Evolutionary conservation across 2,329 filamentous ascomycete genomes (phyloP).

Genomic region (Myrmaecium sp.): DNA sequence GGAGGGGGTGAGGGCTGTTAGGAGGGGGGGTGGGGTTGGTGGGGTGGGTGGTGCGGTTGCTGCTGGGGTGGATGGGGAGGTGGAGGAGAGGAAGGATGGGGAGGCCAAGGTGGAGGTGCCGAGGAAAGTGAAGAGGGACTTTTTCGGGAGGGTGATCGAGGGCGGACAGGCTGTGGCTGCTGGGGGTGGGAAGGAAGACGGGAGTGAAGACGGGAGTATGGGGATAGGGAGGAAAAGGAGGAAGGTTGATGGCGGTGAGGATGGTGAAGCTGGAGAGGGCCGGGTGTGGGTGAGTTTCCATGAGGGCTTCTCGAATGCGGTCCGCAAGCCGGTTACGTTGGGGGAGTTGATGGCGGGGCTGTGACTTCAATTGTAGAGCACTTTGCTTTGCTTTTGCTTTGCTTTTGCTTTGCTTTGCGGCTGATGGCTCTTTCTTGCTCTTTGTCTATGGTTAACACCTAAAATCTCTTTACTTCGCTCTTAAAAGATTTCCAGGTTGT

Average conservation of each 20-base stretch:
- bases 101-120: slow-evolving; percentile 7
- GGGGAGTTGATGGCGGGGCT: slow-evolving; percentile 58
- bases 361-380: too few relatives aligned
- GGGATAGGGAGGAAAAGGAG: slow-evolving; percentile 20
- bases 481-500: too few relatives aligned
- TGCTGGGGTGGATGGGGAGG: slow-evolving; percentile 2
- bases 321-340: slow-evolving; percentile 71
- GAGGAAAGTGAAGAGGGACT: slow-evolving; percentile 51
- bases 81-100: slow-evolving; percentile 9
- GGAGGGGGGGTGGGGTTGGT: slow-evolving; percentile 28
- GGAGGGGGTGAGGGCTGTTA: slow-evolving; percentile 47
- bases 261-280: slow-evolving; percentile 27
- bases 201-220: slow-evolving; percentile 21
- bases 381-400: too few relatives aligned
- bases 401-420: too few relatives aligned
- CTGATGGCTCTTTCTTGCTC: too few relatives aligned
- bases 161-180: slow-evolving; percentile 25
- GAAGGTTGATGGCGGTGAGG: slow-evolving; percentile 15
- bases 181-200: slow-evolving; percentile 19
- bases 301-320: slow-evolving; percentile 83
- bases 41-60: slow-evolving; percentile 8
- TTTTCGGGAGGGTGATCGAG: slow-evolving; percentile 61
- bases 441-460: too few relatives aligned
- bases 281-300: slow-evolving; percentile 79
- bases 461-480: too few relatives aligned